phyloP scores from a whole-genome alignment of 2,329 filamentous ascomycete species.

The Curvularia eragrostidis region DNA sequence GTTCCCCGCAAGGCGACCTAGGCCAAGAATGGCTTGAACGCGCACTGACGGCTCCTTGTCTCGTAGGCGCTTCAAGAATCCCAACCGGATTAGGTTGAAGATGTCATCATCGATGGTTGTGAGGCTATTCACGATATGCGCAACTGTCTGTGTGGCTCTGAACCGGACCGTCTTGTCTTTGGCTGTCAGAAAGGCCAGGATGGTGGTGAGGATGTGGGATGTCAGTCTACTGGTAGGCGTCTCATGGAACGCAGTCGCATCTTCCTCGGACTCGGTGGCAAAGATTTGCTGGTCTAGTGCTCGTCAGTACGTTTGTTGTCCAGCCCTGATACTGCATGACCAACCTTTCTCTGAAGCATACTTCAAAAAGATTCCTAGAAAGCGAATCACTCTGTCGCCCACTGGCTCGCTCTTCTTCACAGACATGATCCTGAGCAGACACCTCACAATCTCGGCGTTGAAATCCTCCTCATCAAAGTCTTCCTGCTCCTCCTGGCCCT shows the following conservation, averaged over 20 bases:
- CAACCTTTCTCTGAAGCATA: slow-evolving; percentile 68
- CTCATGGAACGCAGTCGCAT: slow-evolving; percentile 75
- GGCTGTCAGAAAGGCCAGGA: slow-evolving; percentile 77
- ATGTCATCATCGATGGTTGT: slow-evolving; percentile 91
- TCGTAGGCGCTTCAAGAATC: slow-evolving; percentile 81
- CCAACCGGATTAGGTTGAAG: slow-evolving; percentile 80
- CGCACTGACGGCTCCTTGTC: slow-evolving; percentile 95
- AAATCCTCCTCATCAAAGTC: slow-evolving; percentile 87
- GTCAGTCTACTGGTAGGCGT: slow-evolving; percentile 84
- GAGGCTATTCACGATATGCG: slow-evolving; percentile 90
- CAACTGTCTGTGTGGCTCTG: slow-evolving; percentile 85
- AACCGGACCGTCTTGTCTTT: slow-evolving; percentile 96
- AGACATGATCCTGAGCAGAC: slow-evolving; percentile 79
- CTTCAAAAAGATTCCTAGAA: slow-evolving; percentile 84
- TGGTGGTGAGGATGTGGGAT: slow-evolving; percentile 72
- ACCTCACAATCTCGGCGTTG: slow-evolving; percentile 83
- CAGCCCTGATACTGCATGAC: neutral
- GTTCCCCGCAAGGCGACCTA: slow-evolving; percentile 79
- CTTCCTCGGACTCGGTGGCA: slow-evolving; percentile 62
- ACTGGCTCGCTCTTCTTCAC: slow-evolving; percentile 92
- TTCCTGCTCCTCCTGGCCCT: slow-evolving; percentile 54
- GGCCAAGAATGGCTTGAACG: slow-evolving; percentile 86
- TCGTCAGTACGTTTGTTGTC: slow-evolving; percentile 16
- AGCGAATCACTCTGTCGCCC: slow-evolving; percentile 84
- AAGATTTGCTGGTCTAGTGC: slow-evolving; percentile 41